Conservation (phyloP, 2,329 filamentous ascomycete genomes). For the Cercospora sojina region DNA sequence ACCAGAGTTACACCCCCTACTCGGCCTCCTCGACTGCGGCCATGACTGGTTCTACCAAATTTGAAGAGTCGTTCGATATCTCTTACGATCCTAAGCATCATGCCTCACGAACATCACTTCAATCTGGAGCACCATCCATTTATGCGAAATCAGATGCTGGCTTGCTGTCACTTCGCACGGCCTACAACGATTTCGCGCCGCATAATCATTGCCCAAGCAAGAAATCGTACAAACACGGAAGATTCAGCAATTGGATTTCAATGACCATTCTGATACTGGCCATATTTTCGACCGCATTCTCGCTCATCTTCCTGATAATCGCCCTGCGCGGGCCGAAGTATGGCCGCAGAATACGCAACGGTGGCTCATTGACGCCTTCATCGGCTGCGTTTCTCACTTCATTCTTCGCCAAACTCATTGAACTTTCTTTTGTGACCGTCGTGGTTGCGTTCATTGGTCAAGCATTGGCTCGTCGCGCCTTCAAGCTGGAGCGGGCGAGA, state of each 20-base stretch:
- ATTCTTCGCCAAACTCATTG: constrained; percentile 71
- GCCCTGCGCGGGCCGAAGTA: constrained; percentile 64
- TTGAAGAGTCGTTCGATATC: constrained; percentile 21
- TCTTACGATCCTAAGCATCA: constrained; percentile 20
- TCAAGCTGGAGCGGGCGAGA: constrained; percentile 50
- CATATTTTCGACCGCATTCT: constrained; percentile 63
- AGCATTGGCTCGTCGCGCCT: constrained; percentile 67
- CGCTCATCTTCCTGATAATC: constrained; percentile 64
- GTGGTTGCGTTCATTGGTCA: constrained; percentile 75
- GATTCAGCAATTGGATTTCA: constrained; percentile 48
- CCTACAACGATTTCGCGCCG: constrained; percentile 31
- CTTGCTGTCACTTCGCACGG: constrained; percentile 25
- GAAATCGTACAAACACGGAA: constrained; percentile 15
- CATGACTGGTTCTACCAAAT: constrained; percentile 30
- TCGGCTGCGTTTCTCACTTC: constrained; percentile 68
- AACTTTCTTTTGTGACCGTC: constrained; percentile 74
- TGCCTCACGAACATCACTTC: constrained; percentile 27
- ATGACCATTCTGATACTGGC: constrained; percentile 48
- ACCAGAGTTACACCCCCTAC: constrained; percentile 19
- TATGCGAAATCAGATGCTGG: constrained; percentile 32
- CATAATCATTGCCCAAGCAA: constrained; percentile 28
- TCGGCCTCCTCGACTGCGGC: constrained; percentile 30
- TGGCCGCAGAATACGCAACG: constrained; percentile 56
- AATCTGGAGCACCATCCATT: constrained; percentile 27
- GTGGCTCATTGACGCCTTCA: constrained; percentile 55